Percentiles rank a stretch among this genome's conserved stretches.
These are phyloP conservation scores for Penicillium malachiteum DNA, from an alignment of 495 filamentous ascomycete genomes.

Conservation along the genomic window DNA sequence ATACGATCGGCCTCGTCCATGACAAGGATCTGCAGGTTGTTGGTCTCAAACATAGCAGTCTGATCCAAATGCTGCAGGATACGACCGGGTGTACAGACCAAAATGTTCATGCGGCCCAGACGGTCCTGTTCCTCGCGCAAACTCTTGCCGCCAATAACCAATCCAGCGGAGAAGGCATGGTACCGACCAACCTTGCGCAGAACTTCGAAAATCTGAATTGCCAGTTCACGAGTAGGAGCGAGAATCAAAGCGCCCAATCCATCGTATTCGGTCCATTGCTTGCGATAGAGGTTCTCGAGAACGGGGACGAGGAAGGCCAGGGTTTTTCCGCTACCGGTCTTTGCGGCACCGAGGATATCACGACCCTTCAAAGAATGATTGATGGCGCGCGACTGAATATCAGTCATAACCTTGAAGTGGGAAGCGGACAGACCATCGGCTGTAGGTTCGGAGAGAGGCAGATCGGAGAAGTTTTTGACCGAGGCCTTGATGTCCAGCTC, in stretches of 20 bases:
- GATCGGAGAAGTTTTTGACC: slow-evolving; percentile 62
- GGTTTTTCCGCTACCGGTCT: slow-evolving; percentile 96
- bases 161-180: slow-evolving; percentile 86
- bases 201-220: slow-evolving; percentile 96
- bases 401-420: slow-evolving; percentile 86
- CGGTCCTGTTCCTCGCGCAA: slow-evolving; percentile 84
- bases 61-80: slow-evolving; percentile 97
- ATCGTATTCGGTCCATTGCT: slow-evolving; percentile 86
- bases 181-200: slow-evolving; percentile 85
- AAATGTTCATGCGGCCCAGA: slow-evolving; percentile 90
- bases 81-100: slow-evolving; percentile 92
- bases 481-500: slow-evolving; percentile 51
- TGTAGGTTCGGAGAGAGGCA: slow-evolving; percentile 88
- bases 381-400: slow-evolving; percentile 87
- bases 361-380: slow-evolving; percentile 79
- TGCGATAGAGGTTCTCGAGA: slow-evolving; percentile 90
- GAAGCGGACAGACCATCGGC: slow-evolving; percentile 75
- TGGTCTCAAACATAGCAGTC: slow-evolving; percentile 84
- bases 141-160: slow-evolving; percentile 94
- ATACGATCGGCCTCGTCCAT: slow-evolving; percentile 96
- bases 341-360: slow-evolving; percentile 93
- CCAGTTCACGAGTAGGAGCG: slow-evolving; percentile 90
- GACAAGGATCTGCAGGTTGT: slow-evolving; percentile 88
- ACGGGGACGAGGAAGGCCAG: slow-evolving; percentile 90
- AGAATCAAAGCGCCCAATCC: slow-evolving; percentile 91